A percentile compares a stretch with the other conserved stretches of the same genome.
phyloP scores from a whole-genome alignment of 2,329 filamentous ascomycete genomes.

The Aspergillus sp. region DNA sequence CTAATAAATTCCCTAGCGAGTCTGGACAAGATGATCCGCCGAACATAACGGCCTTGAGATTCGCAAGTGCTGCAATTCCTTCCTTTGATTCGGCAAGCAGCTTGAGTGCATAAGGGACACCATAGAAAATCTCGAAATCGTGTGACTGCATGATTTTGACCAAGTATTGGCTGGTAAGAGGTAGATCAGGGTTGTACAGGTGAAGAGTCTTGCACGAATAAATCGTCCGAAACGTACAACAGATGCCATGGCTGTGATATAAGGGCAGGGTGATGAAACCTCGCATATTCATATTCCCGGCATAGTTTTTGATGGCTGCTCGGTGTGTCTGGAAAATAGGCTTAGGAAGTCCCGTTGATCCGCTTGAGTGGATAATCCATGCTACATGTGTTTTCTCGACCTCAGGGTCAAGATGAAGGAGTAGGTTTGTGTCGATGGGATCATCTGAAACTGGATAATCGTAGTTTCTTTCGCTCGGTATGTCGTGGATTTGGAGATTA shows the following conservation, averaged over 20 bases:
- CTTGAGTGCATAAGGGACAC: conserved; percentile 65
- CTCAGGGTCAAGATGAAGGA: conserved; percentile 24
- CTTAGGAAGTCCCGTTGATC: conserved; percentile 61
- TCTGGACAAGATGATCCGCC: conserved; percentile 61
- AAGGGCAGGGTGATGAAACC: conserved; percentile 58
- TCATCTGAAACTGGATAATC: conserved; percentile 18
- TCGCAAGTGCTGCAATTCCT: conserved; percentile 50
- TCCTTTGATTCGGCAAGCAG: conserved; percentile 59
- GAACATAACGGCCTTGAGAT: conserved; percentile 56
- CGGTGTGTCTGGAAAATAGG: conserved; percentile 60
- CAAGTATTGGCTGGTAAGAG: conserved; percentile 54
- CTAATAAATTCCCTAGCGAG: conserved; percentile 56
- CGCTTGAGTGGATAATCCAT: conserved; percentile 54
- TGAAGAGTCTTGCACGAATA: conserved; percentile 52
- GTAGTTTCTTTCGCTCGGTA: conserved; percentile 21
- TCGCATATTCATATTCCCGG: conserved; percentile 46
- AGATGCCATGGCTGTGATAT: conserved; percentile 61
- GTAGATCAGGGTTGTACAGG: conserved; percentile 56
- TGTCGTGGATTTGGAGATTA: conserved; percentile 27
- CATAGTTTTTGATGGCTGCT: conserved; percentile 51
- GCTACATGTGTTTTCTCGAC: conserved; percentile 35
- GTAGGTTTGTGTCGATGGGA: conserved; percentile 21
- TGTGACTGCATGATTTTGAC: conserved; percentile 45
- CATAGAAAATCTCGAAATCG: conserved; percentile 56
- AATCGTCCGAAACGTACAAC: conserved; percentile 55